Evolutionary conservation across 2,329 filamentous ascomycete species (phyloP), one percentile per base, ranked within the genome.

Genomic region (Dothideomycetes sp.): DNA sequence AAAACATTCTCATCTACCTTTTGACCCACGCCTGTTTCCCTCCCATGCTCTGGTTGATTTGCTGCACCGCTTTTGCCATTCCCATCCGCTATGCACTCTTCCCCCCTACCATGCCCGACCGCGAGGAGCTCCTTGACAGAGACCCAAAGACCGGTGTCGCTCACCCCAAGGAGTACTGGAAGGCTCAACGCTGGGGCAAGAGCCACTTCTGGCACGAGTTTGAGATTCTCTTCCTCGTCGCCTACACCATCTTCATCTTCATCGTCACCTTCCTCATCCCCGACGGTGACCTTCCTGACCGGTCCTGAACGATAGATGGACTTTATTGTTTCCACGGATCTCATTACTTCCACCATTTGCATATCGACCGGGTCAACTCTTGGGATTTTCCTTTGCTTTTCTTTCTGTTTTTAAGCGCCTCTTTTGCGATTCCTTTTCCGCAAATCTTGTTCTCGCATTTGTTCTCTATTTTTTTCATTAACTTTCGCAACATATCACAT

Each of bases 11-110:
- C 12, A 52, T 71, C 33, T 68, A 67, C 48, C 60, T 80, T 4
- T 53, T 80, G 28, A 77, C 74, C 0, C 74, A 78, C 53, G 73
- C 73, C 10, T 73, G 72, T 59, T 80, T 76, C 76, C 74, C 74
- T 5, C 76, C 76, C 0, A 51, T 78, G 30, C 70, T 73, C 0
- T 78, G 74, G 59, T 50, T 76, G 9, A 37, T 45, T 23, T 34
- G 31, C 22, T 41, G 30, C 28, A 44, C 43, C 10, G 45, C 45
- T 12, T 45, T 47, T 33, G 32, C 32, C 27, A 39, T 38, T 2
- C 77, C 77, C 0, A 64, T 81, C 32, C 63, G 64, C 1, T 81
- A 81, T 52, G 73, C 74, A 17, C 70, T 80, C 40, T 71, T 71
- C 47, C 77, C 77, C 1, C 77, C 77, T 0, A 59, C 53, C 3